These are phyloP conservation scores for Neurospora discreta DNA, from an alignment of 495 filamentous ascomycete genomes.

Conservation along the genomic window DNA sequence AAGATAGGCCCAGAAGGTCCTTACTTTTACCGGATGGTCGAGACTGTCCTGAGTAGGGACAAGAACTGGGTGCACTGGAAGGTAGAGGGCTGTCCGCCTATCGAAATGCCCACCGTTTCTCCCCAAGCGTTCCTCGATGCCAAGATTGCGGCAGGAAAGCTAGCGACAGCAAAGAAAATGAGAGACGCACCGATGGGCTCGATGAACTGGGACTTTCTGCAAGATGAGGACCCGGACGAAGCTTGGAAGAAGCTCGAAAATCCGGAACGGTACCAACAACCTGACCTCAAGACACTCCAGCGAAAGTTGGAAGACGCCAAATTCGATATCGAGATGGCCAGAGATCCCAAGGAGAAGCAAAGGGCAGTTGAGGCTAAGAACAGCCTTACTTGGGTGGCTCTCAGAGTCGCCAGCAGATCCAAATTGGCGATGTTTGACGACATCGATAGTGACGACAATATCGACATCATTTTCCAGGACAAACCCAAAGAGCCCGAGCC, in stretches of 20 bases:
- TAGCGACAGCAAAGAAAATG: slow-evolving; percentile 54
- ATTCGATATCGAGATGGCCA: slow-evolving; percentile 73
- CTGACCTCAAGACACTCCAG: slow-evolving; percentile 37
- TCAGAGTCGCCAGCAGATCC: slow-evolving; percentile 63
- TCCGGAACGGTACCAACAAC: slow-evolving; percentile 31
- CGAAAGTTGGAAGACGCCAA: slow-evolving; percentile 57
- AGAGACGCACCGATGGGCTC: slow-evolving; percentile 57
- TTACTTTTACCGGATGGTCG: slow-evolving; percentile 92
- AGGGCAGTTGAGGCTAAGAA: slow-evolving; percentile 54
- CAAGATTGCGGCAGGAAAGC: slow-evolving; percentile 49
- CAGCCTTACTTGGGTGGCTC: slow-evolving; percentile 80
- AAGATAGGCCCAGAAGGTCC: slow-evolving; percentile 63
- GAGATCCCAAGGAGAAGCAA: slow-evolving; percentile 57
- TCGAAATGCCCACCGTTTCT: slow-evolving; percentile 61
- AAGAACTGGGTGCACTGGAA: slow-evolving; percentile 99
- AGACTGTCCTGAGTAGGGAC: slow-evolving; percentile 86
- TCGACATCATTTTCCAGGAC: slow-evolving; percentile 41
- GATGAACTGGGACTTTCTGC: slow-evolving; percentile 65
- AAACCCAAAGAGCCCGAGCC: slow-evolving; percentile 11
- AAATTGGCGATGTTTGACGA: slow-evolving; percentile 72
- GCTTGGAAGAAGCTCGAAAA: slow-evolving; percentile 40
- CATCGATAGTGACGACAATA: slow-evolving; percentile 68
- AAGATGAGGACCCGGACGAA: slow-evolving; percentile 41
- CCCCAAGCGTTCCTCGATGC: slow-evolving; percentile 54
- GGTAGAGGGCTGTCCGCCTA: slow-evolving; percentile 78